Conservation (phyloP, 2,329 filamentous ascomycete genomes). For the Beauveria rudraprayagi region DNA sequence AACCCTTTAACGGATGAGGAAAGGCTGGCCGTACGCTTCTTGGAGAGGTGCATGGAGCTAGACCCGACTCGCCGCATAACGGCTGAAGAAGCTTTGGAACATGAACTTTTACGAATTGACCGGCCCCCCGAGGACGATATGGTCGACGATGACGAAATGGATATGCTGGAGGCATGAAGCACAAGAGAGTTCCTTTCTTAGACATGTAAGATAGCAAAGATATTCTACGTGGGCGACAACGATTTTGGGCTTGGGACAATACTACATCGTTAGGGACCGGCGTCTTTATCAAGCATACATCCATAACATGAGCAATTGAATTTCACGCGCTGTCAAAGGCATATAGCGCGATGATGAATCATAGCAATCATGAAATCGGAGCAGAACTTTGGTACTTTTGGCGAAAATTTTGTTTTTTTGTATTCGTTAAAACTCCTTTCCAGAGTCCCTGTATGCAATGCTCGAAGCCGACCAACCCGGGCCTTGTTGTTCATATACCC, state of each 20-base stretch:
- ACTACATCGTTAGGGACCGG: background rate
- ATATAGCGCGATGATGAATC: too few species aligned
- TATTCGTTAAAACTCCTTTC: constrained; percentile 31
- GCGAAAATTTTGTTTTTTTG: constrained; percentile 30
- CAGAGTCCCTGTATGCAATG: constrained; percentile 34
- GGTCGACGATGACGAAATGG: constrained; percentile 47
- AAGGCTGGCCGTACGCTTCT: constrained; percentile 63
- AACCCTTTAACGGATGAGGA: constrained; percentile 57
- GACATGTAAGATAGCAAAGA: constrained; percentile 1
- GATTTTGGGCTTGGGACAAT: background rate
- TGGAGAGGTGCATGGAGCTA: constrained; percentile 65
- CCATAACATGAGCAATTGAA: constrained; percentile 2
- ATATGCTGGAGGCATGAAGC: constrained; percentile 31
- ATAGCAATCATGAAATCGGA: background rate
- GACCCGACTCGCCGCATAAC: constrained; percentile 68
- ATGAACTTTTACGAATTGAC: constrained; percentile 54
- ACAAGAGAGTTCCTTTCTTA: background rate
- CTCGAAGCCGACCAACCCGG: constrained; percentile 32
- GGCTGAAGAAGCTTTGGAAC: constrained; percentile 63
- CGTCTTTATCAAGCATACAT: background rate
- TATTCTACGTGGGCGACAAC: background rate
- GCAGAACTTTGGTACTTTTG: constrained; percentile 15
- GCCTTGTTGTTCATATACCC: constrained; percentile 17
- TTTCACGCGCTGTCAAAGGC: background rate
- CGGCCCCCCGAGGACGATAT: constrained; percentile 21